Evolutionary conservation across 1,139 yeast species (phyloP), one percentile per base, ranked within the genome.

Genomic region (Geotrichum carabidarum): DNA sequence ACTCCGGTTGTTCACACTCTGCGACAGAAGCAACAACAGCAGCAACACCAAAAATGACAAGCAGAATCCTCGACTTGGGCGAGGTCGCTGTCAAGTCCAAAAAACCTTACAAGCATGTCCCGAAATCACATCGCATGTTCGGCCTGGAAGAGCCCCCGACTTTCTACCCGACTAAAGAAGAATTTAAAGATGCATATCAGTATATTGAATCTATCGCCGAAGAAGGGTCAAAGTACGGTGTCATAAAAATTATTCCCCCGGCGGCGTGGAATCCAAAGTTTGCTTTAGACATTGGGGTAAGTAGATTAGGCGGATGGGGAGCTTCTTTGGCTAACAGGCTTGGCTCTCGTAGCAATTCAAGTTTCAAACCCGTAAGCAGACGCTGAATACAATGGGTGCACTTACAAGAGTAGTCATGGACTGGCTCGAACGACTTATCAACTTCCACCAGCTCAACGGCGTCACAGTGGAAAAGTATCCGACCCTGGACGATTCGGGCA

Each of bases 201-300:
- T 71, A 69, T 53, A 63, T 71, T 43, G 63, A 61, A 38, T 56
- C 58, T 42, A 62, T 71, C 8, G 62, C 69, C 9, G 54, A 60
- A 12, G 60, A 61, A 41, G 90, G 87, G 0, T 67, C 68, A 49
- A 64, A 73, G 47, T 78, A 74, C 64, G 96, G 96, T 0, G 91
- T 91, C 12, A 77, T 86, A 15, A 87, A 86, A 66, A 71, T 89
- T n/a, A 70, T 76, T 31, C 79, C 86, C 0, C 85, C 86, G 0
- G 56, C 59, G 27, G 53, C 65, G 12, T 74, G 77, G 74, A 62
- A 62, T 32, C 71, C 70, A 8, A 69, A 67, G 46, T 76, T 71
- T 62, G 68, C 74, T 11, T 66, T 80, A 14, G 78, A 81, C 60
- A 69, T 81, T 4, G 84, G 82, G 58, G 71, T 76, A 55, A 55